Base-by-base conservation (phyloP, 345 rosid species). In the Eucalyptus sp. region DNA sequence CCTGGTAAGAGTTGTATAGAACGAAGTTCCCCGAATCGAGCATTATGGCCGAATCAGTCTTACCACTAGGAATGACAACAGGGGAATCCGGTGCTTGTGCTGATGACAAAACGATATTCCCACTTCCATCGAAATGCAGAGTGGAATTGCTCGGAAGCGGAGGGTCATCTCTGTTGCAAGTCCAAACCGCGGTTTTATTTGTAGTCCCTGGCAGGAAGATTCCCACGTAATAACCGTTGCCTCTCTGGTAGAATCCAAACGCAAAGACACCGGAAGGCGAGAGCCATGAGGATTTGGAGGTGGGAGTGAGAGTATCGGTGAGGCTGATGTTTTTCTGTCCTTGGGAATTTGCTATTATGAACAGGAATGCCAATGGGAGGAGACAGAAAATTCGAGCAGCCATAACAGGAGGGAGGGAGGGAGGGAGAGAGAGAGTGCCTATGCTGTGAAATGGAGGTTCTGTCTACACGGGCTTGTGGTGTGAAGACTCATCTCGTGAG, bases 21-120 rank as follows among this genome's bases (percentile, higher is more conserved):
- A 90, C 87, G 29, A 92, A 90, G 68, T 92, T 91, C 43, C 92
- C 90, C 3, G 90, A 86, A 87, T 92, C 90, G 6, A 91, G 89
- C 91, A 92, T 90, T 62, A 88, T 87, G n/a, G 92, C 94, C 7
- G 85, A 92, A 17, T 44, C 68, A 1, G 91, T 88, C 2, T 88
- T 5, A 18, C 12, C 79, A 7, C 4, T 2, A 5, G 50, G 50
- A 80, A 15, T 3, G 15, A 86, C 83, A 31, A 91, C 25, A 7
- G 5, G 8, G 4, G 1, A 37, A 7, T 84, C 71, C 13, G 68
- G 81, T 18, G 60, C 60, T 52, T 71, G 27, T 71, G 83, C 71
- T 3, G 90, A 66, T 25, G 46, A 48, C 22, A 91, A 33, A 18
- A 86, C 60, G 17, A 92, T 64, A 49, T 2, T 49, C 7, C 92